phyloP scores from a whole-genome alignment of 768 basidiomycete genomes.

The Lactarius trivialis region DNA sequence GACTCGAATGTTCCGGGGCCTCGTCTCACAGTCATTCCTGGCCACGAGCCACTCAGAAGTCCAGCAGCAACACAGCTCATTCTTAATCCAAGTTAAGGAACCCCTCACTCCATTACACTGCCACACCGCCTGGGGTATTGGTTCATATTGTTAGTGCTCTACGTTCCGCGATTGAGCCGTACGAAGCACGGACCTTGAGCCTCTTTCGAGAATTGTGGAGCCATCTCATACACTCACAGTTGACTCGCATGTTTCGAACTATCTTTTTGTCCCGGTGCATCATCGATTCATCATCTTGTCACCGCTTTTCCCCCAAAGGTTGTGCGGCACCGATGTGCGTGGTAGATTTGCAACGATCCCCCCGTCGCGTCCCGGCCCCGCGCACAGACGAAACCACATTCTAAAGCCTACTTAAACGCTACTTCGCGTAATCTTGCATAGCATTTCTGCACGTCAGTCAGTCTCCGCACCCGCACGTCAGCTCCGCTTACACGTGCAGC shows the following conservation, averaged over 20 bases:
- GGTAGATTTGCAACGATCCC: neutral
- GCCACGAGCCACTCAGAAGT: neutral
- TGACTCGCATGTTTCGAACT: neutral
- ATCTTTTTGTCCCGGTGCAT: neutral
- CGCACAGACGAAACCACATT: neutral
- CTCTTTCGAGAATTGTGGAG: neutral
- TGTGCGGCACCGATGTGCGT: neutral
- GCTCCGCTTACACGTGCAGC: neutral
- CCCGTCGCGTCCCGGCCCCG: neutral
- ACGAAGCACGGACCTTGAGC: neutral
- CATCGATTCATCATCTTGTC: neutral
- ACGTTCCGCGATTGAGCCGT: neutral
- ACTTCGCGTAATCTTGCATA: neutral
- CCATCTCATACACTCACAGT: neutral
- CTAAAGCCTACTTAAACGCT: neutral
- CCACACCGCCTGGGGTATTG: neutral
- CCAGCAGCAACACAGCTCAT: neutral
- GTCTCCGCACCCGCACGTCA: too few species aligned
- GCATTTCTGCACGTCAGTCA: neutral
- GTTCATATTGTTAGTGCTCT: neutral
- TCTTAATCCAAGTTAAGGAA: neutral
- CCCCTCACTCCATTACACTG: neutral
- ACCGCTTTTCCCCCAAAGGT: neutral
- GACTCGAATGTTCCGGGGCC: neutral
- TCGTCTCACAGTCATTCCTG: neutral